These are phyloP conservation scores for Trichoderma brevicompactum DNA, from an alignment of 2,329 filamentous ascomycete genomes.

Conservation along the genomic window DNA sequence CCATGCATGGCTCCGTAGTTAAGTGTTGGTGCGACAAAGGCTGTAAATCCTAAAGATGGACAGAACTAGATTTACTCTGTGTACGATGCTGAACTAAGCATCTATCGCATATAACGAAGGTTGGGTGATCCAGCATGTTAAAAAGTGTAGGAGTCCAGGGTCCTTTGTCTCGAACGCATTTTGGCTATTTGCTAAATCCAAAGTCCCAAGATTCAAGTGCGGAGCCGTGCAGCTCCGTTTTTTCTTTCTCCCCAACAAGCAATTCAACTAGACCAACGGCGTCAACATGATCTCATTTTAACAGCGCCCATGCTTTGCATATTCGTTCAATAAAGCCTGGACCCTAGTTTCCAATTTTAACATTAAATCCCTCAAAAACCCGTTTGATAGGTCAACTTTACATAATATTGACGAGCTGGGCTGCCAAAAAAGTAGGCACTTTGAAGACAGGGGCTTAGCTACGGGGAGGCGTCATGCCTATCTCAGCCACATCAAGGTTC, in stretches of 20 bases:
- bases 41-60: not conserved
- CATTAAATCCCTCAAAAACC: slow-evolving; percentile 18
- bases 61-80: not conserved
- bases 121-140: too few relatives aligned
- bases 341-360: not conserved
- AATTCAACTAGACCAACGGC: not conserved
- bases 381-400: not conserved
- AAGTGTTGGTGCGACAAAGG: not conserved
- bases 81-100: too few relatives aligned
- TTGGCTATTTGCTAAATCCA: too few relatives aligned
- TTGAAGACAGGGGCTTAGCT: not conserved
- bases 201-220: not conserved
- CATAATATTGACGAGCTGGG: not conserved
- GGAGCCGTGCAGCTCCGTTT: not conserved
- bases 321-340: not conserved
- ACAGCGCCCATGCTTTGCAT: not conserved
- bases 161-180: too few relatives aligned
- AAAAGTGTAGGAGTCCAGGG: too few relatives aligned
- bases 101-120: not conserved
- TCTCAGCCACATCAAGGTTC: slow-evolving; percentile 8
- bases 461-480: slow-evolving; percentile 9
- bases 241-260: too few relatives aligned
- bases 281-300: not conserved
- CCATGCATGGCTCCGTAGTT: not conserved
- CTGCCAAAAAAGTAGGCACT: not conserved